Evolutionary conservation across 495 filamentous ascomycete genomes (phyloP).

Genomic region (Lindgomyces ingoldianus): DNA sequence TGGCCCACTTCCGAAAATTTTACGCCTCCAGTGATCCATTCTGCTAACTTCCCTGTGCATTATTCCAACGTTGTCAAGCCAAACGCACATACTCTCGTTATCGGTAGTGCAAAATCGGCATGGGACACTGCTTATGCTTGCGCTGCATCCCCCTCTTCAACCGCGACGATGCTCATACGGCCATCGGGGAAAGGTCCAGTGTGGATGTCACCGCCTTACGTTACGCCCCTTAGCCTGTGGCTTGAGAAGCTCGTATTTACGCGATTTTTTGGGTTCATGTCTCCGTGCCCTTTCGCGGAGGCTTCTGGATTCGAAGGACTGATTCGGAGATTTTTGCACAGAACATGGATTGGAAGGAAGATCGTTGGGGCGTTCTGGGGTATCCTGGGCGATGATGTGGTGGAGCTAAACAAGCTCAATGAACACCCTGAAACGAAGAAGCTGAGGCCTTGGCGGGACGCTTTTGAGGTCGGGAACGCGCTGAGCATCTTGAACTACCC

Average conservation of each 20-base stretch:
- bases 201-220: conserved; percentile 69
- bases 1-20: conserved; percentile 56
- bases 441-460: conserved; percentile 62
- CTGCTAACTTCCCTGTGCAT: conserved; percentile 51
- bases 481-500: conserved; percentile 35
- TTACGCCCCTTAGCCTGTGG: conserved; percentile 60
- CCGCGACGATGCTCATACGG: conserved; percentile 73
- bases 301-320: conserved; percentile 48
- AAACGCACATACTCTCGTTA: conserved; percentile 33
- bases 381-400: conserved; percentile 62
- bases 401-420: conserved; percentile 61
- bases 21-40: conserved; percentile 62
- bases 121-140: conserved; percentile 76
- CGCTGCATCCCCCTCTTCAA: conserved; percentile 54
- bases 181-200: conserved; percentile 70
- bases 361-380: conserved; percentile 70
- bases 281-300: conserved; percentile 62
- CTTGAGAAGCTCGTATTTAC: conserved; percentile 69
- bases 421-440: conserved; percentile 63
- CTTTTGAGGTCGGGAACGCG: conserved; percentile 50
- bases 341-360: conserved; percentile 65
- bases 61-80: conserved; percentile 13
- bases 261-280: conserved; percentile 65
- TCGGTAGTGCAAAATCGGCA: conserved; percentile 74
- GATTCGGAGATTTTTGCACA: conserved; percentile 63